These are phyloP conservation scores for Salix dunnii DNA, from an alignment of 345 rosid species.

Conservation along the genomic window DNA sequence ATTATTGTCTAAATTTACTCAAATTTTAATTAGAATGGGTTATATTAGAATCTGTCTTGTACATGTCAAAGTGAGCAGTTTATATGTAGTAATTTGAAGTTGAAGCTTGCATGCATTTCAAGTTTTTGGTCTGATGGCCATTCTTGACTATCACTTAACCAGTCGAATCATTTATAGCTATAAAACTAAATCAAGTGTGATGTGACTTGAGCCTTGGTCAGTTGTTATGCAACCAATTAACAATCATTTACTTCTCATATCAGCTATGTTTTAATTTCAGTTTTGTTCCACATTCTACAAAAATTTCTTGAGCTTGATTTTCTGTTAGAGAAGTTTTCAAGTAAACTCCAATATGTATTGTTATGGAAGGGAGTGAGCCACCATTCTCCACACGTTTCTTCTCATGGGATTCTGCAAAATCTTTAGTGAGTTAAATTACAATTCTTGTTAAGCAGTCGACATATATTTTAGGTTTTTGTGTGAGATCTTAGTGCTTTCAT, in stretches of 20 bases:
- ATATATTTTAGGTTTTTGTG: conserved; percentile 2
- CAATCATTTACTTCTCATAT: neutral
- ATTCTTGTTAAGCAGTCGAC: neutral
- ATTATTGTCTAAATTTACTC: neutral
- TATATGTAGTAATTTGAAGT: too few relatives aligned
- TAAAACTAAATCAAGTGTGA: neutral
- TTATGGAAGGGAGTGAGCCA: conserved; percentile 90
- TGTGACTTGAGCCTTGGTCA: neutral
- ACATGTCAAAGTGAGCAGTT: neutral
- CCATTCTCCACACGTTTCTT: conserved; percentile 91
- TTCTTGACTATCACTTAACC: neutral
- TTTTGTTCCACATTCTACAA: conserved; percentile 34
- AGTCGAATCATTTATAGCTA: neutral
- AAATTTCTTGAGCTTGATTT: conserved; percentile 75
- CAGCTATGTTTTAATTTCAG: conserved; percentile 1
- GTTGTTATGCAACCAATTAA: neutral
- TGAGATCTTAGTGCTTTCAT: conserved; percentile 13
- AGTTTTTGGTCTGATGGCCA: too few relatives aligned
- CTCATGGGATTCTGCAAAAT: conserved; percentile 85
- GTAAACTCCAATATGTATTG: conserved; percentile 64
- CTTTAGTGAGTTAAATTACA: conserved; percentile 50
- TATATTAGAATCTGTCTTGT: neutral
- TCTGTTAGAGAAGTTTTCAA: conserved; percentile 65
- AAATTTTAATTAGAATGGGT: neutral
- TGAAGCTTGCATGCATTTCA: too few relatives aligned